Evolutionary conservation across 495 filamentous ascomycete species (phyloP), one percentile per base, ranked within the genome.

Genomic region (Monascus purpureus): DNA sequence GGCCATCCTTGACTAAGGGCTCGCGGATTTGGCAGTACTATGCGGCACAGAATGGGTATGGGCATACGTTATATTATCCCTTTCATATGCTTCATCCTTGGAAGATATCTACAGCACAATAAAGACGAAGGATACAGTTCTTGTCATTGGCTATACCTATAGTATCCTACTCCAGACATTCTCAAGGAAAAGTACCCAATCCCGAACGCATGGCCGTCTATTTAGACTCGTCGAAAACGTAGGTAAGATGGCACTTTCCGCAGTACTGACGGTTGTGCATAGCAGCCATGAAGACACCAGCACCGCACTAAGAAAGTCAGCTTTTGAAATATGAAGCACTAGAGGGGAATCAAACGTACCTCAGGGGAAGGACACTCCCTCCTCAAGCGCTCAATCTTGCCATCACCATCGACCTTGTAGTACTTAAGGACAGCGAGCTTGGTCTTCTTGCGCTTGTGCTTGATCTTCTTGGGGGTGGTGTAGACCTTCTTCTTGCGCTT

Each of bases 401-500:
- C 90, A 60, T 97, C 90, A 50, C 78, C 80, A 59, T 96, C 92
- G 47, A 97, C 90, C 77, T 97, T 97, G 82, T 96, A 97, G 83
- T 95, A 97, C 79, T 97, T 97, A 54, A 97, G 86, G 49, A 97
- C 85, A 46, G 90, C 92, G 52, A 97, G 73, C 78, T 97, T 97
- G 73, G 81, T 93, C 86, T 82, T 84, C 81, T 95, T 96, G 70
- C 86, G 78, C 82, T 96, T 97, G 72, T 97, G 90, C 87, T 97
- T 97, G 80, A 97, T 97, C 82, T 97, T 97, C 87, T 97, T 97
- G 57, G 90, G 90, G 49, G 92, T 97, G 54, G 82, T 95, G 77
- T 97, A 97, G 37, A 97, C 90, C 85, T 97, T 97, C 88, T 97
- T 97, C 82, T 97, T 97, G 50, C 90, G 71, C 84, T 97, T 97